Evolutionary conservation across 2,329 filamentous ascomycete genomes (phyloP), one percentile per base, ranked within the genome.

Genomic region (Passalora sequoiae): DNA sequence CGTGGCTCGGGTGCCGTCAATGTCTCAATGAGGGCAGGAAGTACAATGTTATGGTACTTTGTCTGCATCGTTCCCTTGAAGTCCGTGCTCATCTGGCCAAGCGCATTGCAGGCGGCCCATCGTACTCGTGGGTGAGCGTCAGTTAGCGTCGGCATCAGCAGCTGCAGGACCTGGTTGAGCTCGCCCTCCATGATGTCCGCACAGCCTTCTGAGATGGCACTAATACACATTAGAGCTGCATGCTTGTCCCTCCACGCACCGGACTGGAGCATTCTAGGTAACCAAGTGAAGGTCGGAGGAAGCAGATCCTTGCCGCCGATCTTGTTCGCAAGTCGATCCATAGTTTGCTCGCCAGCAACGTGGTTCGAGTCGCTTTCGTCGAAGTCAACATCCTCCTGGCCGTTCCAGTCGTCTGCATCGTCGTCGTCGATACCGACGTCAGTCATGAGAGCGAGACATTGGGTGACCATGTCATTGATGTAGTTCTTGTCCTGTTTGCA

Each of bases 21-120:
- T 1, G 96, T 91, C 1, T 91, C 89, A 41, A 98, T 89, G 43
- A 98, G 92, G 55, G 88, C 88, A 56, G 83, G 87, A 39, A 98
- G 76, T 12, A 98, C 86, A 32, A 83, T 76, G 52, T 86, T 80
- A 66, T 95, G 92, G 66, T 94, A 94, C 59, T 95, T 92, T 55
- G 87, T 85, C 68, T 98, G 92, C 91, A 98, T 97, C 8, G 86
- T 94, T 9, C 89, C 89, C 9, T 94, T 91, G 66, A 98, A 98
- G 63, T 98, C 92, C 22, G 92, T 98, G 71, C 91, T 97, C 92
- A 98, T 98, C 68, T 98, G 92, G 20, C 92, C 92, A n/a, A 98
- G 77, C 30, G 92, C 92, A 62, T 98, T 97, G 73, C 92, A 98
- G 24, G 89, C 92, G 40, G 92, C 92, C 83, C 94, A 98, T 59